phyloP scores from a whole-genome alignment of 257 asterid genomes.

The Plantago elongata region DNA sequence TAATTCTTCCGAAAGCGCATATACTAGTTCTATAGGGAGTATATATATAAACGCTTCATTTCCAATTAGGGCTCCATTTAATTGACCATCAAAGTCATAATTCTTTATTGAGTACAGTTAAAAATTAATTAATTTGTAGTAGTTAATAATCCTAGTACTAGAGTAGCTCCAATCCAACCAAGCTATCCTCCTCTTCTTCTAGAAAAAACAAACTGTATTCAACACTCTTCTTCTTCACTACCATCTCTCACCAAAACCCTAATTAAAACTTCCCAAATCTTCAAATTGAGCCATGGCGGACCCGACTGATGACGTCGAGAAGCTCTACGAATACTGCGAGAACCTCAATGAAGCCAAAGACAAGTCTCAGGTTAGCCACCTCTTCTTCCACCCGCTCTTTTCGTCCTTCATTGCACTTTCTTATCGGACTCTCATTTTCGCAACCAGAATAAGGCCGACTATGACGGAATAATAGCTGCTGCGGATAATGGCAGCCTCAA shows the following conservation, averaged over 20 bases:
- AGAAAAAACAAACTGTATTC: background rate
- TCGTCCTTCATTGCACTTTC: background rate
- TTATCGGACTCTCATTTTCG: background rate
- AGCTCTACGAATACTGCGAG: constrained; percentile 79
- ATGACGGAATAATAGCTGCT: constrained; percentile 77
- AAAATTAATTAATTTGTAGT: too few species aligned
- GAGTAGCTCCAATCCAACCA: too few species aligned
- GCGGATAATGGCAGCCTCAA: constrained; percentile 67
- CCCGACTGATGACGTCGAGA: constrained; percentile 65
- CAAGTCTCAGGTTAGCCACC: constrained; percentile 57
- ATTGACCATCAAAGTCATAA: too few species aligned
- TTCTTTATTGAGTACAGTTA: too few species aligned
- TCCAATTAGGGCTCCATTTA: too few species aligned
- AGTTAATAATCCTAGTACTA: too few species aligned
- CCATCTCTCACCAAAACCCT: background rate
- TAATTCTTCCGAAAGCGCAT: too few species aligned
- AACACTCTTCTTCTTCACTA: background rate
- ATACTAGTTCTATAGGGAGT: too few species aligned
- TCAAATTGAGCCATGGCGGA: constrained; percentile 42
- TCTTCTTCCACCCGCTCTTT: background rate
- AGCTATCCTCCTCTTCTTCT: background rate
- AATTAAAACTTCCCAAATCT: background rate
- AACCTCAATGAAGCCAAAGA: constrained; percentile 75
- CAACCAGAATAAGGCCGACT: constrained; percentile 58
- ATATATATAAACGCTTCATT: too few species aligned